These are phyloP conservation scores for Priceomyces carsonii DNA, from an alignment of 805 yeast genomes.

Conservation along the genomic window DNA sequence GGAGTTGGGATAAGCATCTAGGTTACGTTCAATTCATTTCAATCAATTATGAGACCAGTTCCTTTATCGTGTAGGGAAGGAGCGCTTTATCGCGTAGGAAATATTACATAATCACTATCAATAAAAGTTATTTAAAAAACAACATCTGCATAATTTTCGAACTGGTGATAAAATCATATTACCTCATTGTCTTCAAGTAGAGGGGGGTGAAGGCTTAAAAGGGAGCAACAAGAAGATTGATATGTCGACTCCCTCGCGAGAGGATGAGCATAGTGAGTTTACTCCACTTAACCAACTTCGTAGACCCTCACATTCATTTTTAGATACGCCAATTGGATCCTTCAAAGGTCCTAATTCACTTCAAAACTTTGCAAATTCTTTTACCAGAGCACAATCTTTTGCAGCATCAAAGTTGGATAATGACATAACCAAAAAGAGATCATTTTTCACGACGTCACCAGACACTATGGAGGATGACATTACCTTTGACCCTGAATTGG, in stretches of 20 bases:
- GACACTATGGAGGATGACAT: slow-evolving; percentile 50
- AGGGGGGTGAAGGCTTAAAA: background rate
- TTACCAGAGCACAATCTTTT: slow-evolving; percentile 74
- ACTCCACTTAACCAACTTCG: slow-evolving; percentile 16
- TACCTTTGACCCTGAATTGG: slow-evolving; percentile 60
- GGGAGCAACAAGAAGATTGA: background rate
- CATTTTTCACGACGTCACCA: slow-evolving; percentile 50
- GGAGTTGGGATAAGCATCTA: too few relatives aligned
- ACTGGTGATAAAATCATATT: background rate
- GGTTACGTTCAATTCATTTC: too few relatives aligned
- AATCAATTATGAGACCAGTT: too few relatives aligned
- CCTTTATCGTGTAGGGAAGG: too few relatives aligned
- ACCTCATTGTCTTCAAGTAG: too few relatives aligned
- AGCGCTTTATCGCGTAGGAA: too few relatives aligned
- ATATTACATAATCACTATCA: too few relatives aligned
- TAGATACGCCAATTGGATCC: slow-evolving; percentile 50
- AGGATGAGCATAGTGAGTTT: slow-evolving; percentile 24
- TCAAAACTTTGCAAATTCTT: slow-evolving; percentile 77
- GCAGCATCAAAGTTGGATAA: slow-evolving; percentile 50
- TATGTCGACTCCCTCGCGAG: slow-evolving; percentile 1
- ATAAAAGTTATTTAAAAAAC: slow-evolving; percentile 1
- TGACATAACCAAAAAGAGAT: slow-evolving; percentile 58
- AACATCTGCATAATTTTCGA: background rate
- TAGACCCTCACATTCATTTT: slow-evolving; percentile 20
- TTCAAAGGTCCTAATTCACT: slow-evolving; percentile 68